Base-by-base conservation (phyloP, 2,329 filamentous ascomycete genomes). In the Fusarium euwallaceae region DNA sequence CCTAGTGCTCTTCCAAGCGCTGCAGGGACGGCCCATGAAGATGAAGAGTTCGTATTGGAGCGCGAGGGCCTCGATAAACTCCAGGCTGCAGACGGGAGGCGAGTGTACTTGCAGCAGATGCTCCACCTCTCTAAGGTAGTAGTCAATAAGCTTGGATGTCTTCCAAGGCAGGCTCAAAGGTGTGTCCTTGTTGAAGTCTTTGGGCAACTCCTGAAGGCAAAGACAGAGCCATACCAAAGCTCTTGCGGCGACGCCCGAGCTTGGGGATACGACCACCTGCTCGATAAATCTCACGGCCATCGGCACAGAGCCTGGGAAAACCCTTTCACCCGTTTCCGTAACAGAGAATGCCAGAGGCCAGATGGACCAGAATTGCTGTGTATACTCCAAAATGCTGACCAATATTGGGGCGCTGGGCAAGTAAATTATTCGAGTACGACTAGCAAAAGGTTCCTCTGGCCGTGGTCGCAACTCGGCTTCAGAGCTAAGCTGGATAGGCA, bases 1-100 rank as follows among this genome's bases (percentile, higher is more conserved):
- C 14, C 89, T 85, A 45, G 84, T 83, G 10, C 84, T 79, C 6
- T 89, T 81, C 89, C 89, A 91, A 1, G 87, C 86, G 71, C 86
- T 84, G 39, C 87, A 85, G 12, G 89, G 88, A 48, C 87, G 86
- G 3, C 89, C 89, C 70, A 88, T 86, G 66, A 89, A 87, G 61
- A 88, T 81, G 70, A 88, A 87, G 70, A 87, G 85, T 75, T 89
- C 90, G 14, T 84, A 82, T 45, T 86, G 82, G 14, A 91, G 77
- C 59, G 87, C 80, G 48, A 88, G 82, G 60, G 86, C 87, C 76
- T 91, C 88, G 66, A 91, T 83, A 4, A 86, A 87, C 60, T 89
- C 86, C 0, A 90, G 73, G 1, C 17, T 84, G 55, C 81, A 27
- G 83, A 83, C 67, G 1, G 64, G 61, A 17, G 41, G 39, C 4